phyloP scores from a whole-genome alignment of 208 protist species.

The Trypanosoma cruzi region DNA sequence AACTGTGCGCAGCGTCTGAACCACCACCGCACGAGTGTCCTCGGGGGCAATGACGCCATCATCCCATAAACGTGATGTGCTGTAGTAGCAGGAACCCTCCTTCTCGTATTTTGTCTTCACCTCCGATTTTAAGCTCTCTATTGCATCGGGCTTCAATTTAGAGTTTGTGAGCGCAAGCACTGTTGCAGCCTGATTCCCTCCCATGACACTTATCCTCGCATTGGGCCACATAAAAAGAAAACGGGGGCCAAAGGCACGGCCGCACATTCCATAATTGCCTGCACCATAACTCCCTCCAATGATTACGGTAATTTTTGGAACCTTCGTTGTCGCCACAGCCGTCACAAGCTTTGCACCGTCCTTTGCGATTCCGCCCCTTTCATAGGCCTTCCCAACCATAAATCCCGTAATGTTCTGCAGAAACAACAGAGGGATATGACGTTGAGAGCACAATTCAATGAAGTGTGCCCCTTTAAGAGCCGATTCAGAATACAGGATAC shows the following conservation, averaged over 20 bases:
- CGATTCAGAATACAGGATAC: conserved; percentile 94
- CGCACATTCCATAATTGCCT: conserved; percentile 98
- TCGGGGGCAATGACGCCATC: conserved; percentile 95
- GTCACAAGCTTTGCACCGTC: conserved; percentile 96
- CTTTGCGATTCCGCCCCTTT: conserved; percentile 96
- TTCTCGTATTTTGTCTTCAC: conserved; percentile 92
- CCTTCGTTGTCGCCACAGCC: conserved; percentile 91
- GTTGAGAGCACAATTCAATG: conserved; percentile 95
- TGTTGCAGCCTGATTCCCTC: conserved; percentile 94
- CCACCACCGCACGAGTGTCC: conserved; percentile 88
- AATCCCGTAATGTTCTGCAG: conserved; percentile 98
- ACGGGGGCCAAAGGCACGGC: conserved; percentile 83
- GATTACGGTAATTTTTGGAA: conserved; percentile 96
- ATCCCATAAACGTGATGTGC: conserved; percentile 95
- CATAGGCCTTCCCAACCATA: conserved; percentile 92
- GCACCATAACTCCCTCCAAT: conserved; percentile 97
- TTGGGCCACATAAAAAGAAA: conserved; percentile 98
- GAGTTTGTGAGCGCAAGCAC: conserved; percentile 88
- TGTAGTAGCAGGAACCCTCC: conserved; percentile 94
- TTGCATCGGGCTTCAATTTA: conserved; percentile 59
- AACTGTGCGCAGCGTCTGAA: conserved; percentile 75
- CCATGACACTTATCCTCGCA: conserved; percentile 96
- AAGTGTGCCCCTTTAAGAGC: conserved; percentile 95
- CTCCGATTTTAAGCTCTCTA: conserved; percentile 64
- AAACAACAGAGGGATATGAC: conserved; percentile 95